Evolutionary conservation across 2,329 filamentous ascomycete species (phyloP).

Genomic region (Alternaria burnsii): DNA sequence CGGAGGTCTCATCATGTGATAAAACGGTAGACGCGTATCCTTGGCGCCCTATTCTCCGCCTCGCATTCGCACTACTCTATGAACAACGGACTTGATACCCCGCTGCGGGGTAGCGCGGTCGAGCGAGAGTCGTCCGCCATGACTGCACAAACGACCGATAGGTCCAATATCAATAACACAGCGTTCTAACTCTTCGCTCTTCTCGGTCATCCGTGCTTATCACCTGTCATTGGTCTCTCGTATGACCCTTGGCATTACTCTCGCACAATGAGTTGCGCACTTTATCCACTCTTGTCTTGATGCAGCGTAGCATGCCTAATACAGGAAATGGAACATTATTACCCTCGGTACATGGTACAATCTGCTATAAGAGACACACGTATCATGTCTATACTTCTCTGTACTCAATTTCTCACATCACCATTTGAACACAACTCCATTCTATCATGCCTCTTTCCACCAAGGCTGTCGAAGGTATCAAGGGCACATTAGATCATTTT

Average conservation of each 20-base stretch:
- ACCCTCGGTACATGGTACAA: slow-evolving; percentile 1
- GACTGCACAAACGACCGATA: neutral
- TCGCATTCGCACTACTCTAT: neutral
- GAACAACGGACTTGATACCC: neutral
- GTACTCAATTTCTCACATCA: neutral
- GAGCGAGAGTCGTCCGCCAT: neutral
- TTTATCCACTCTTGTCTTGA: neutral
- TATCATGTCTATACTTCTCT: neutral
- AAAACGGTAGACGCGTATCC: neutral
- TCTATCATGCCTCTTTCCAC: slow-evolving; percentile 42
- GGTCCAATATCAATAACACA: neutral
- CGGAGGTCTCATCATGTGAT: neutral
- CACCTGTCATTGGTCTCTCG: neutral
- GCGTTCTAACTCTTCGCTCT: neutral
- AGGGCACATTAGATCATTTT: slow-evolving; percentile 46
- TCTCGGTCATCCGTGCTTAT: neutral
- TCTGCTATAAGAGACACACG: neutral
- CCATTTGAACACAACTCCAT: neutral
- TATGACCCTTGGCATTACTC: neutral
- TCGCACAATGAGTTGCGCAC: neutral
- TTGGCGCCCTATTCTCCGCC: neutral
- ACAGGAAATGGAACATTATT: neutral
- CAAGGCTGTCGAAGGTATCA: slow-evolving; percentile 44
- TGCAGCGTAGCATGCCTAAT: neutral
- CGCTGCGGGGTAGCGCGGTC: slow-evolving; percentile 9